Conservation (phyloP, 495 filamentous ascomycete genomes). For the Penicillium paxilli region DNA sequence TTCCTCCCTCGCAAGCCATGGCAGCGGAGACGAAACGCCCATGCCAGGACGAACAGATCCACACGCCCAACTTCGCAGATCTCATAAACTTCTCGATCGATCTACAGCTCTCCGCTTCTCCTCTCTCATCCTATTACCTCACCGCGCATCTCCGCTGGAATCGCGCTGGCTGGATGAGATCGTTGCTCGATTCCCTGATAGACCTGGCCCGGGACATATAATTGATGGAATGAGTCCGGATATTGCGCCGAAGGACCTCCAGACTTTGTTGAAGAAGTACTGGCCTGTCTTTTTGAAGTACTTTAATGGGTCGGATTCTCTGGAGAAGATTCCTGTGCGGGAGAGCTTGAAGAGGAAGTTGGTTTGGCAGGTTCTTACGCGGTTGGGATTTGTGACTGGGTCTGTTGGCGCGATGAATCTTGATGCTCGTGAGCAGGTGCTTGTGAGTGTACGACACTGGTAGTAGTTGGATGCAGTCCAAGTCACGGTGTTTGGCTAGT, state of each 20-base stretch:
- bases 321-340: constrained; percentile 80
- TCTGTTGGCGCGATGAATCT: constrained; percentile 31
- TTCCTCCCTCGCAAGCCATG: constrained; percentile 42
- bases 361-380: constrained; percentile 63
- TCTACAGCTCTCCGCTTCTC: constrained; percentile 38
- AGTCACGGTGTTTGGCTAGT: too few species aligned
- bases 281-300: constrained; percentile 68
- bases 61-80: constrained; percentile 29
- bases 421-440: constrained; percentile 39
- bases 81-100: constrained; percentile 41
- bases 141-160: constrained; percentile 59
- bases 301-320: constrained; percentile 81
- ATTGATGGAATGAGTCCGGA: constrained; percentile 12
- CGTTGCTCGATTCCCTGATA: constrained; percentile 53
- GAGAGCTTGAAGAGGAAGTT: constrained; percentile 85
- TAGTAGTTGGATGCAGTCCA: constrained; percentile 13
- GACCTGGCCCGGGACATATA: constrained; percentile 15
- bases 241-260: constrained; percentile 40
- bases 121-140: constrained; percentile 53
- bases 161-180: constrained; percentile 75
- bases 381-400: constrained; percentile 36
- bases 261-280: constrained; percentile 50
- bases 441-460: constrained; percentile 48
- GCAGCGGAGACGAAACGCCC: constrained; percentile 42
- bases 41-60: constrained; percentile 31